Base-by-base conservation (phyloP, 169 alveolate species). In the Fabrea salina region DNA sequence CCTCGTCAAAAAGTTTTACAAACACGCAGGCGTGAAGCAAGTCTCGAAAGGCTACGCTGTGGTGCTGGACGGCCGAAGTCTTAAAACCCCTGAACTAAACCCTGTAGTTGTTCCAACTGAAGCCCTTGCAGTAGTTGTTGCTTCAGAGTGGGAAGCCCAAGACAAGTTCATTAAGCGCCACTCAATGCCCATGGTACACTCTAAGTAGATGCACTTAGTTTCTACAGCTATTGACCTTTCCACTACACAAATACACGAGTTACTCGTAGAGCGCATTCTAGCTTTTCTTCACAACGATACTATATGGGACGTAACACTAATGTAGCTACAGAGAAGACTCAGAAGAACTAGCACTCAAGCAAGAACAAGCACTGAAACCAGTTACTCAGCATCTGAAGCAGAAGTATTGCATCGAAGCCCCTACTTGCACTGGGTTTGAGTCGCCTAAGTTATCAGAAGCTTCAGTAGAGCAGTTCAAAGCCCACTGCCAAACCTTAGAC, bases 251-350 rank as follows among this genome's bases (percentile, higher is more conserved):
- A 16, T 32, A n/a, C 51, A 71, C 22, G 44, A 43, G 3, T 19
- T 16, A n/a, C 22, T 74, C 8, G 32, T n/a, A 4, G 51, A n/a
- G 4, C 32, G 68, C 25, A 33, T 74, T 40, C 30, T 51, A 13
- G 27, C 16, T 11, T 53, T 54, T 54, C 13, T 74, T 11, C 33
- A 53, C 50, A 51, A 50, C 35, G 81, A 74, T 40, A 30, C 27
- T 5, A 43, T 74, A 30, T 74, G 81, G 81, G 30, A 70, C 35
- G 59, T 58, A 66, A 22, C 35, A 32, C 35, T 13, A 0, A 74
- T 30, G 16, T 25, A 74, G 81, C 37, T 74, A 37, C 39, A 25
- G 81, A 74, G 81, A 74, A 19, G 71, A 74, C 56, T 27, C 50
- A 7, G 39, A 50, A 37, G 50, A 27, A 35, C 13, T 51, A 13